Conservation (phyloP, 768 basidiomycete genomes). For the Xerocomus spinulosus region DNA sequence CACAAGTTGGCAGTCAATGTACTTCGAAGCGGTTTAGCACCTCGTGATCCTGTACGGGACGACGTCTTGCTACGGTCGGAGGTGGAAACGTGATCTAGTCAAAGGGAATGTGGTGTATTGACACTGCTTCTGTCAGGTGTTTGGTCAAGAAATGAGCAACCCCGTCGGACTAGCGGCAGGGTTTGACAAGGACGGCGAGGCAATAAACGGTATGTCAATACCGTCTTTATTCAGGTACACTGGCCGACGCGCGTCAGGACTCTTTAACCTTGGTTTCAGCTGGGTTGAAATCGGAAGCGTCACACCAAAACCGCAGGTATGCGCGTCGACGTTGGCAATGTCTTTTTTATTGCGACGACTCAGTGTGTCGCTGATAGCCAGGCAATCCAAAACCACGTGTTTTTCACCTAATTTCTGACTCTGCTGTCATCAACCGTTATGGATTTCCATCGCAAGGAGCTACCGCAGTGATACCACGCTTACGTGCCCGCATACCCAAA, state of each 20-base stretch:
- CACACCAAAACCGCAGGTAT: slow-evolving; percentile 92
- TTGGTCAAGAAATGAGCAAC: slow-evolving; percentile 71
- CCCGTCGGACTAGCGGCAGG: slow-evolving; percentile 94
- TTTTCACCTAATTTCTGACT: slow-evolving; percentile 79
- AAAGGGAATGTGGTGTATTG: neutral
- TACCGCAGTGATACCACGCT: slow-evolving; percentile 65
- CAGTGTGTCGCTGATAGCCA: slow-evolving; percentile 42
- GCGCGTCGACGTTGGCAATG: neutral
- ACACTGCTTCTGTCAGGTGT: slow-evolving; percentile 50
- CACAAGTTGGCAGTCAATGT: slow-evolving; percentile 84
- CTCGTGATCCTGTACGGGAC: slow-evolving; percentile 70
- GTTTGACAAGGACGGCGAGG: slow-evolving; percentile 96
- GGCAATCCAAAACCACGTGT: slow-evolving; percentile 93
- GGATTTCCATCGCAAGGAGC: slow-evolving; percentile 98
- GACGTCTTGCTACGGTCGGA: slow-evolving; percentile 62
- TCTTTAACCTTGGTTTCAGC: slow-evolving; percentile 93
- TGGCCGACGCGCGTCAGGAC: slow-evolving; percentile 42
- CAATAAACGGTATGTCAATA: slow-evolving; percentile 70
- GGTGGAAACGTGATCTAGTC: slow-evolving; percentile 36
- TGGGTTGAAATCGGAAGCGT: slow-evolving; percentile 98
- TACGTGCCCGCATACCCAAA: slow-evolving; percentile 66
- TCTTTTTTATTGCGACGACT: slow-evolving; percentile 1
- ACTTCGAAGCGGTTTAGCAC: slow-evolving; percentile 67
- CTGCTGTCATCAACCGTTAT: slow-evolving; percentile 89
- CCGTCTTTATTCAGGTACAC: neutral